Evolutionary conservation across 345 rosid genomes (phyloP).

Genomic region (Conringia planisiliqua): DNA sequence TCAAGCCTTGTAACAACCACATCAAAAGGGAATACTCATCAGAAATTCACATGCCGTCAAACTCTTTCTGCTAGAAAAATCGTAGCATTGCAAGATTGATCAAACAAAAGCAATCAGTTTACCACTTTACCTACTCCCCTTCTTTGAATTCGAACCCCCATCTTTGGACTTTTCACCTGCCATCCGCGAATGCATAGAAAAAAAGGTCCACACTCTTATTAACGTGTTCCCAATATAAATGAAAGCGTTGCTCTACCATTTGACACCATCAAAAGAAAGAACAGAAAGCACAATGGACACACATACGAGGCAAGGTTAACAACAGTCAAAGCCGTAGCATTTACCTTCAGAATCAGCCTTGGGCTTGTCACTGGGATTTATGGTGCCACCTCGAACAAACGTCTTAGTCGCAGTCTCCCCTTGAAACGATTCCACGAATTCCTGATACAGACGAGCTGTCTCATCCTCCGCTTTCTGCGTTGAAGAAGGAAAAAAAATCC

Average conservation of each 20-base stretch:
- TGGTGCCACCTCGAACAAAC: constrained; percentile 90
- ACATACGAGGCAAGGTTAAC: background rate
- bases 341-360: constrained; percentile 78
- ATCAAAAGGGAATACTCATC: constrained; percentile 25
- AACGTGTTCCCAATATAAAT: constrained; percentile 55
- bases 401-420: constrained; percentile 70
- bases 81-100: constrained; percentile 42
- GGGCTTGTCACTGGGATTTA: constrained; percentile 69
- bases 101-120: constrained; percentile 69
- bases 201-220: constrained; percentile 90
- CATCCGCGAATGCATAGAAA: constrained; percentile 96
- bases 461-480: constrained; percentile 90
- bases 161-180: constrained; percentile 99
- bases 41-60: constrained; percentile 23
- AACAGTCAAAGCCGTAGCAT: background rate
- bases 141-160: constrained; percentile 97
- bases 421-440: constrained; percentile 93
- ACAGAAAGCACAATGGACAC: background rate
- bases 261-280: constrained; percentile 42
- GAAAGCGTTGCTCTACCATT: constrained; percentile 52
- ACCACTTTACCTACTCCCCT: constrained; percentile 99
- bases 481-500: background rate
- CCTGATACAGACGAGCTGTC: constrained; percentile 88
- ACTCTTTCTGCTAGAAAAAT: constrained; percentile 33
- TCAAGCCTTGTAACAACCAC: constrained; percentile 8